phyloP scores from a whole-genome alignment of 768 basidiomycete genomes.

The Amanita fuliginea region DNA sequence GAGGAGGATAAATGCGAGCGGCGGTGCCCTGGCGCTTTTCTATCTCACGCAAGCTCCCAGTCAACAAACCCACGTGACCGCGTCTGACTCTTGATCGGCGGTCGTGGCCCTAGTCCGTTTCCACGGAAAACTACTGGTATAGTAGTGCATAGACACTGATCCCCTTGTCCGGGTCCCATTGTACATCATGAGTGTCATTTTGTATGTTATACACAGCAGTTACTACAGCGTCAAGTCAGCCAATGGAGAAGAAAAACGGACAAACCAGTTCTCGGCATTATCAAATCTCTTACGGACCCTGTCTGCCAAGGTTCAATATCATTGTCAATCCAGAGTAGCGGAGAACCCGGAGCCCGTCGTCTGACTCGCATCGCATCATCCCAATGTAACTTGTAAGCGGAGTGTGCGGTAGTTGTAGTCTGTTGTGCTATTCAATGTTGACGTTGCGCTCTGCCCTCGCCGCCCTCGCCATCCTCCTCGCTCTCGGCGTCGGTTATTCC shows the following conservation, averaged over 20 bases:
- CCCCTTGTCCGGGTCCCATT: too few relatives aligned
- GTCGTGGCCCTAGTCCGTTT: background rate
- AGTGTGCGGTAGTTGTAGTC: too few relatives aligned
- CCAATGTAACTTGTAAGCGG: too few relatives aligned
- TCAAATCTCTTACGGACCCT: too few relatives aligned
- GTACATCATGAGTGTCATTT: background rate
- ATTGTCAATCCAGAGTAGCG: too few relatives aligned
- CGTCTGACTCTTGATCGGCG: slow-evolving; percentile 10
- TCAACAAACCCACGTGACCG: slow-evolving; percentile 40
- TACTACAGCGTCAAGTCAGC: too few relatives aligned
- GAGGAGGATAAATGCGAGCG: slow-evolving; percentile 15
- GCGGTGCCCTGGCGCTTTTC: slow-evolving; percentile 19
- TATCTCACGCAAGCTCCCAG: slow-evolving; percentile 22
- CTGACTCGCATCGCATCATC: background rate
- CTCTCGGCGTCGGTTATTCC: slow-evolving; percentile 58
- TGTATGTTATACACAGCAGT: background rate
- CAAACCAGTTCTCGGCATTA: too few relatives aligned
- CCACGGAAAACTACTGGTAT: too few relatives aligned
- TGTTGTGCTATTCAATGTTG: background rate
- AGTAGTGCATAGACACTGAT: too few relatives aligned
- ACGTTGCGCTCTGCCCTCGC: slow-evolving; percentile 20
- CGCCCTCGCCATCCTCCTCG: slow-evolving; percentile 33
- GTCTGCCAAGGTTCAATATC: too few relatives aligned
- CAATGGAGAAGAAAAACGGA: too few relatives aligned
- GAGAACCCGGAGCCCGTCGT: background rate